Percentiles rank a stretch among this genome's conserved stretches.
Evolutionary conservation across 2,329 filamentous ascomycete species (phyloP).

Genomic region (Stemphylium beticola): DNA sequence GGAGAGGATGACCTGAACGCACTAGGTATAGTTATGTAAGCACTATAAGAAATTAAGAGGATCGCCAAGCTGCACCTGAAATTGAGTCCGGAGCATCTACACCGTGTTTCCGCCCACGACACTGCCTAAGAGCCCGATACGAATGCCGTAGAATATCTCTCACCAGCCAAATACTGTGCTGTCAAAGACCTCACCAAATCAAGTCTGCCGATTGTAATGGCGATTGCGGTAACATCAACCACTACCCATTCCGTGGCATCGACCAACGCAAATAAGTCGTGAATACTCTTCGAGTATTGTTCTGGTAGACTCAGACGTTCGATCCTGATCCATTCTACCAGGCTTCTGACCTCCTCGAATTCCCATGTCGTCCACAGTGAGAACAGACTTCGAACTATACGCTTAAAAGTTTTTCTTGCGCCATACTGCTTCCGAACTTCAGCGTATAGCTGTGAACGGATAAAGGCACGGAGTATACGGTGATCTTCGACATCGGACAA

Average conservation of each 20-base stretch:
- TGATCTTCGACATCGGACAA: no score
- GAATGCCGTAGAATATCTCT: neutral
- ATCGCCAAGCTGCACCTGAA: no score
- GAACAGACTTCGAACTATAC: neutral
- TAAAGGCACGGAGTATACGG: no score
- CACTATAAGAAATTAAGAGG: no score
- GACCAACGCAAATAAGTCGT: neutral
- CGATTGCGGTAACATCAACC: neutral
- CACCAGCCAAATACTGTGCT: constrained; percentile 11
- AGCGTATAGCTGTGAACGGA: neutral
- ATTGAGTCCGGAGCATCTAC: no score
- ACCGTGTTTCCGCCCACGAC: no score
- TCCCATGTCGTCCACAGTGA: constrained; percentile 1
- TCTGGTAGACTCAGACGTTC: neutral
- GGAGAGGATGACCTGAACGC: neutral
- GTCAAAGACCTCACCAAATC: neutral
- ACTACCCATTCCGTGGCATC: neutral
- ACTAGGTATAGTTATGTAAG: no score
- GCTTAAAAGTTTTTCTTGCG: neutral
- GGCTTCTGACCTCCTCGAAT: constrained; percentile 4
- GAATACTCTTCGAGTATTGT: neutral
- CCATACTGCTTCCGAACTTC: neutral
- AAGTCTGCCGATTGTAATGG: neutral
- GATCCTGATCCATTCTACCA: constrained; percentile 6
- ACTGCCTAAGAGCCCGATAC: neutral